Percentiles rank a stretch among this genome's conserved stretches.
Evolutionary conservation across 1,284 basidiomycete genomes (phyloP).

Genomic region (Sanghuangporus weigelae): DNA sequence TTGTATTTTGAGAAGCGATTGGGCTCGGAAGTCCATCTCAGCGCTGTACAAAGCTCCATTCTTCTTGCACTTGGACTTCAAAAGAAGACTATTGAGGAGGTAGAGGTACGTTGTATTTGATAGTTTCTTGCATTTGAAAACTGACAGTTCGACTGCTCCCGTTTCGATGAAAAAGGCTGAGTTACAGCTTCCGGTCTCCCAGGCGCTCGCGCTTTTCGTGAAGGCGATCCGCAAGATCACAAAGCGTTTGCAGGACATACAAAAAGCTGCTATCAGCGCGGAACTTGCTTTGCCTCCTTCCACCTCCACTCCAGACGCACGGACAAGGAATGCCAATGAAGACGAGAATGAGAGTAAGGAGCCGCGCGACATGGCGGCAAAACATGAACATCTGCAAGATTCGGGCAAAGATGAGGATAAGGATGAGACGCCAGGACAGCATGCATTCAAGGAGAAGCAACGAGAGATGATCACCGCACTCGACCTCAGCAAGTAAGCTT

Average conservation of each 20-base stretch:
- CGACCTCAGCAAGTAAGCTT: conserved; percentile 77
- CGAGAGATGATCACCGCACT: conserved; percentile 81
- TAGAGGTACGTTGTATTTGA: conserved; percentile 53
- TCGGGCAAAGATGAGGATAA: conserved; percentile 22
- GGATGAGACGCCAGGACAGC: conserved; percentile 29
- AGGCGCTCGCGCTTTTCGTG: conserved; percentile 87
- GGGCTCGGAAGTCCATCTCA: conserved; percentile 57
- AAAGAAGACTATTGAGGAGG: conserved; percentile 85
- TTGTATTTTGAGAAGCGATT: conserved; percentile 84
- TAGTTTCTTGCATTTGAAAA: neutral
- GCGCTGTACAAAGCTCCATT: conserved; percentile 85
- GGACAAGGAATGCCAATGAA: conserved; percentile 12
- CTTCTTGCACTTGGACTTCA: conserved; percentile 89
- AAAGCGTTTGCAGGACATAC: conserved; percentile 75
- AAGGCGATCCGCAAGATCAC: conserved; percentile 88
- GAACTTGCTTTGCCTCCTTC: conserved; percentile 34
- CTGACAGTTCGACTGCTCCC: conserved; percentile 10
- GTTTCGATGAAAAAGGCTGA: conserved; percentile 47
- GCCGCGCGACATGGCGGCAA: conserved; percentile 61
- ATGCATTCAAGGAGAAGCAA: conserved; percentile 60
- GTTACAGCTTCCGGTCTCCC: conserved; percentile 79
- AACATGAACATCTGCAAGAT: conserved; percentile 27
- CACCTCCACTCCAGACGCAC: conserved; percentile 17
- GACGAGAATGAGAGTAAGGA: conserved; percentile 51
- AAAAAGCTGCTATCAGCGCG: conserved; percentile 70